phyloP scores from a whole-genome alignment of 202 grass and related monocot species.

The Schoenoplectus triqueter region DNA sequence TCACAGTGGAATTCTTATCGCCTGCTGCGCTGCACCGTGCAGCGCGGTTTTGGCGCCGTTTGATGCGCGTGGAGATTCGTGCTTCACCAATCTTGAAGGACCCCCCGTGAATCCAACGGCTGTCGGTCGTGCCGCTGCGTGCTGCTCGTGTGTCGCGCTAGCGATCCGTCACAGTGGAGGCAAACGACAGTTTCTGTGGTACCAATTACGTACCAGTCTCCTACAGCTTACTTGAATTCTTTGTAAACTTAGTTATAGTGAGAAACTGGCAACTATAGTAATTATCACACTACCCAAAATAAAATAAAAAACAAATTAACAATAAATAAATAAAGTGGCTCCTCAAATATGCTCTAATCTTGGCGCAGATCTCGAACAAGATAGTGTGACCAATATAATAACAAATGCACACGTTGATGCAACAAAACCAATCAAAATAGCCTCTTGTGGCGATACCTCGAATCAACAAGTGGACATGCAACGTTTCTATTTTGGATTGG shows the following conservation, averaged over 20 bases:
- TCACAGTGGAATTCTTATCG: constrained; percentile 8
- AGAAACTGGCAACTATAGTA: background rate
- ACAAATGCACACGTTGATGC: background rate
- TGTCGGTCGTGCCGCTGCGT: too few species aligned
- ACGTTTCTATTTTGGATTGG: constrained; percentile 29
- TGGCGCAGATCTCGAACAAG: constrained; percentile 29
- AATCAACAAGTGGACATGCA: constrained; percentile 22
- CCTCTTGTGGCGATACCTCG: background rate
- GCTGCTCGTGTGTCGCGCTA: too few species aligned
- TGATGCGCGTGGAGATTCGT: too few species aligned
- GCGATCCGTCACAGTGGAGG: background rate
- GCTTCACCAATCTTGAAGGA: too few species aligned
- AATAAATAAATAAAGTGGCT: background rate
- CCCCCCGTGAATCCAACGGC: too few species aligned
- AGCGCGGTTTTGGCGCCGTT: too few species aligned
- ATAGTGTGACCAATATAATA: constrained; percentile 29
- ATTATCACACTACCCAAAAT: background rate
- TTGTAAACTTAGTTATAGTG: background rate
- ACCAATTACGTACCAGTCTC: background rate
- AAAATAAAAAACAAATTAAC: background rate
- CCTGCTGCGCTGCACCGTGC: too few species aligned
- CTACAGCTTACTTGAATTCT: background rate
- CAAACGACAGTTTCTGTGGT: background rate
- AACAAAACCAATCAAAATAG: background rate
- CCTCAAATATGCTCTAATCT: background rate